phyloP scores from a whole-genome alignment of 1,284 basidiomycete genomes.

The Cutaneotrichosporon sp. region DNA sequence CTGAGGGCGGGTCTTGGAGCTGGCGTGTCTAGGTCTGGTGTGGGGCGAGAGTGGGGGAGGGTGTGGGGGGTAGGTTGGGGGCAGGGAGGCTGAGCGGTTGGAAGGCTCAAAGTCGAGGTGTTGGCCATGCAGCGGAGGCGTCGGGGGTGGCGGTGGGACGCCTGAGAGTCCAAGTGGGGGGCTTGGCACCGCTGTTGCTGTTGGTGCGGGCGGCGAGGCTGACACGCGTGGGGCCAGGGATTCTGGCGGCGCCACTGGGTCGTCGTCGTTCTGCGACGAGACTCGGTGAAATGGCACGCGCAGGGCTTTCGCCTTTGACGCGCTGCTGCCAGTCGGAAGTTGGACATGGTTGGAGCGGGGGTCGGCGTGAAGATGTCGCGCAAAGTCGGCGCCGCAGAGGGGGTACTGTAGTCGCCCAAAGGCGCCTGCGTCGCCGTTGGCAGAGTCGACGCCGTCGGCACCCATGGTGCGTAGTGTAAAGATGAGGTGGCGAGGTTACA shows the following conservation, averaged over 20 bases:
- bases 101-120: background rate
- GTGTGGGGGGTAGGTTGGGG: background rate
- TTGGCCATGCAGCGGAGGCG: background rate
- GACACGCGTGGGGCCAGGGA: background rate
- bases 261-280: background rate
- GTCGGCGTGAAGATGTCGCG: conserved; percentile 49
- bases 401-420: background rate
- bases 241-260: background rate
- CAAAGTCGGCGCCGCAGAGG: conserved; percentile 28
- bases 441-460: background rate
- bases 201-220: background rate
- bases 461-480: background rate
- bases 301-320: background rate
- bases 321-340: conserved; percentile 26
- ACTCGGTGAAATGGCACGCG: conserved; percentile 9
- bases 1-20: background rate
- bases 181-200: background rate
- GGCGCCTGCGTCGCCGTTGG: background rate
- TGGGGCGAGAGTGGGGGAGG: background rate
- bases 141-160: no score
- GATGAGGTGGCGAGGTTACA: background rate
- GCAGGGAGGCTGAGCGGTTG: background rate
- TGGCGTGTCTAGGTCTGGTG: background rate
- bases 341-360: conserved; percentile 50
- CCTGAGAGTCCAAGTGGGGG: no score